Conservation (phyloP, 2,329 filamentous ascomycete species). For the Fusarium staphyleae region DNA sequence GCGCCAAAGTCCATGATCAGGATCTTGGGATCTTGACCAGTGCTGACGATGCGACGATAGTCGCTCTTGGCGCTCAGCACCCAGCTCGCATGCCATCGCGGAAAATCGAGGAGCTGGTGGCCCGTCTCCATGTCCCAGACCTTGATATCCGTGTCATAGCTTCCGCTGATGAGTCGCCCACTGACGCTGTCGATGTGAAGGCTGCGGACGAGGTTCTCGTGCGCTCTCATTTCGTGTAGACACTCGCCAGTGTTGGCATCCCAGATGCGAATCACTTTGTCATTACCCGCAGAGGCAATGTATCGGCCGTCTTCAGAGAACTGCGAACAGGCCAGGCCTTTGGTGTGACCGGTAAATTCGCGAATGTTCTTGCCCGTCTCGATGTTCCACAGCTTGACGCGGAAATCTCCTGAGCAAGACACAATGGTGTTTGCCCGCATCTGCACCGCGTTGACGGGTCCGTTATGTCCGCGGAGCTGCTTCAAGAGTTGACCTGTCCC, state of each 20-base stretch:
- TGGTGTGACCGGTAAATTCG: constrained; percentile 88
- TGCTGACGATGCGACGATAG: constrained; percentile 92
- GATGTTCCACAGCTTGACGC: constrained; percentile 95
- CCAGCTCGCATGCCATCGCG: constrained; percentile 97
- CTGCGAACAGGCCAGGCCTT: constrained; percentile 93
- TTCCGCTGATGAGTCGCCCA: constrained; percentile 86
- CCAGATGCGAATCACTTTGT: constrained; percentile 95
- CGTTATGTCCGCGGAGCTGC: constrained; percentile 82
- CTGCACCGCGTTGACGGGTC: constrained; percentile 96
- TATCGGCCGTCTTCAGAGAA: constrained; percentile 95
- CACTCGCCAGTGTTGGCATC: constrained; percentile 90
- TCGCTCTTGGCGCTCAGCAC: constrained; percentile 96
- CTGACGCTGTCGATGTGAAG: constrained; percentile 90
- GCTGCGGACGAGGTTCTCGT: constrained; percentile 85
- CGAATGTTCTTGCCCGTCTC: constrained; percentile 87
- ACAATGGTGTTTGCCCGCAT: constrained; percentile 92
- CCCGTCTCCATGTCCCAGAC: constrained; percentile 90
- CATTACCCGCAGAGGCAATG: constrained; percentile 93
- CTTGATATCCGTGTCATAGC: constrained; percentile 95
- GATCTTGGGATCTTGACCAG: constrained; percentile 91
- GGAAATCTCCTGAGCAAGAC: constrained; percentile 91
- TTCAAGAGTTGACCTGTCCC: constrained; percentile 77
- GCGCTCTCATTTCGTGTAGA: constrained; percentile 80
- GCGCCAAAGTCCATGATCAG: constrained; percentile 91
- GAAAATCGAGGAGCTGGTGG: constrained; percentile 79